Conservation (phyloP, 495 filamentous ascomycete genomes). For the Aspergillus panamensis region DNA sequence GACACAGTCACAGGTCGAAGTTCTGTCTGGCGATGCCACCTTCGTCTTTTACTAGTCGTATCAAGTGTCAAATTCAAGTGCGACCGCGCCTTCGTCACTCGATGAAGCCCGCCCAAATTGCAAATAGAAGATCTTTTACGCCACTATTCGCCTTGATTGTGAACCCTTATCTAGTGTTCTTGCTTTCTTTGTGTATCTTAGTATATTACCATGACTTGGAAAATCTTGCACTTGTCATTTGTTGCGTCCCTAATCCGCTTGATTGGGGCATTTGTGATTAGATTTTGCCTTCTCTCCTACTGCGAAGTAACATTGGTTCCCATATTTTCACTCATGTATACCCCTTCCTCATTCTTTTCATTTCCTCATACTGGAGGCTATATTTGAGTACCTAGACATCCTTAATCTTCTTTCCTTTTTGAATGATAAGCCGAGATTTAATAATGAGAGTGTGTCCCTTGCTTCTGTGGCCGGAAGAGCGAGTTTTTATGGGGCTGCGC, state of each 20-base stretch:
- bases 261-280: slow-evolving; percentile 25
- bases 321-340: slow-evolving; percentile 14
- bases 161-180: slow-evolving; percentile 17
- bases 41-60: slow-evolving; percentile 42
- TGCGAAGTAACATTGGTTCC: slow-evolving; percentile 23
- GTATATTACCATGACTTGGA: slow-evolving; percentile 35
- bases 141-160: slow-evolving; percentile 19
- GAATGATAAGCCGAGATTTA: slow-evolving; percentile 1
- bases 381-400: background rate
- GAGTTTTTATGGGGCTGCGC: too few relatives aligned
- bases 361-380: slow-evolving; percentile 1
- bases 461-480: background rate
- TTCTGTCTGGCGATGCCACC: slow-evolving; percentile 44
- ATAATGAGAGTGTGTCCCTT: background rate
- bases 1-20: slow-evolving; percentile 36
- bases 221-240: slow-evolving; percentile 32
- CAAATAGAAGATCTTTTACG: slow-evolving; percentile 22
- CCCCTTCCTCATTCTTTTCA: slow-evolving; percentile 5
- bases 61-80: background rate
- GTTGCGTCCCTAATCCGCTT: slow-evolving; percentile 19
- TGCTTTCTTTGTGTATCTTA: slow-evolving; percentile 45
- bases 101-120: slow-evolving; percentile 16
- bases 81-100: slow-evolving; percentile 13
- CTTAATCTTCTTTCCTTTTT: background rate
- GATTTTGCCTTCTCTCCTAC: slow-evolving; percentile 24